Base-by-base conservation (phyloP, 176 grass and related monocot species). In the Juncus inflexus region DNA sequence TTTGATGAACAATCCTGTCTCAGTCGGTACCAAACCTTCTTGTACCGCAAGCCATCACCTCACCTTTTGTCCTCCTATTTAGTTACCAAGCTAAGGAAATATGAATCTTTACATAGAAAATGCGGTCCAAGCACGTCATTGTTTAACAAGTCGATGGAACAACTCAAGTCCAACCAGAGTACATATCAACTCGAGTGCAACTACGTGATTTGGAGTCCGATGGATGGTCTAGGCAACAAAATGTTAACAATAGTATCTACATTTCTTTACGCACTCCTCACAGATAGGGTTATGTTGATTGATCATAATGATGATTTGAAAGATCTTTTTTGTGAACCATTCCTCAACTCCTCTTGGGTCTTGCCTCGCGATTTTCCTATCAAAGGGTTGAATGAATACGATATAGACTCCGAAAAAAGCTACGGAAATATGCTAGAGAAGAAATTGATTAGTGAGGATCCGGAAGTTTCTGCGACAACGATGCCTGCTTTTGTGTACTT, bases 151-250 rank as follows among this genome's bases (percentile, higher is more conserved):
- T 85, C 87, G 2, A 37, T 83, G 35, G 60, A 77, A 55, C 84
- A 78, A 74, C 79, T 90, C 50, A 42, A 28, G 52, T 78, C 71
- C 42, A 89, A 83, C 61, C 76, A 69, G 51, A 83, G 75, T 58
- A 77, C 36, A 0, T 80, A 67, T 37, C 76, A 35, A 65, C 53
- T 66, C 6, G 87, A 81, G 40, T 96, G 87, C 74, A 80, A 53
- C 63, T 96, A 90, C 79, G 84, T 87, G 50, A 59, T 90, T 60
- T 96, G 87, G 91, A 15, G 81, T 5, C 91, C 87, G 4, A 2
- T 66, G 5, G 81, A 6, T 28, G 81, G 81, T 4, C 2, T 83
- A 0, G 81, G 81, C 64, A 83, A 83, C 65, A 52, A 69, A 37
- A 69, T 83, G 8, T 47, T 78, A 3, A 59, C 62, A 3, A 9